Percentiles rank a stretch among this genome's conserved stretches.
These are phyloP conservation scores for Dinochytrium kinnereticum DNA, from an alignment of 371 early-diverging fungal species.

Conservation along the genomic window DNA sequence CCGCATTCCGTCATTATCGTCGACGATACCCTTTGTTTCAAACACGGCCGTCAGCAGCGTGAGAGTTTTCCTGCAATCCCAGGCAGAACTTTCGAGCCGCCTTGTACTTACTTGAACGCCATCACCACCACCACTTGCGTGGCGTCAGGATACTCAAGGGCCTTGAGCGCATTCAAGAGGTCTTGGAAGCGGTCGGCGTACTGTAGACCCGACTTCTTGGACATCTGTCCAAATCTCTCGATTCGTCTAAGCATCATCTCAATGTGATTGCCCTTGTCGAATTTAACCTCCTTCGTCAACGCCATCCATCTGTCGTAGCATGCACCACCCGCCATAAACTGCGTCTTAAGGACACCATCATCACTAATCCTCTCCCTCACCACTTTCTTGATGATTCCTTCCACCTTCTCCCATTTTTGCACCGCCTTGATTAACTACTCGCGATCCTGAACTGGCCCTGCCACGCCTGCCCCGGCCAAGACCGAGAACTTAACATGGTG, in stretches of 20 bases:
- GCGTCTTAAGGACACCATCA: neutral
- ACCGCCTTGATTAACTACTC: too few relatives aligned
- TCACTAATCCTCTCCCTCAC: neutral
- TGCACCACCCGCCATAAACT: neutral
- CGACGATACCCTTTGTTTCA: too few relatives aligned
- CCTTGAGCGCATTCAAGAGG: neutral
- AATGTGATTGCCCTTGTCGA: neutral
- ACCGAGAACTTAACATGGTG: too few relatives aligned
- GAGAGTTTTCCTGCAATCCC: too few relatives aligned
- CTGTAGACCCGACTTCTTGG: neutral
- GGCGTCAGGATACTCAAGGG: neutral
- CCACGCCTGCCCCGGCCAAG: too few relatives aligned
- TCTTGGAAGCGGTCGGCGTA: neutral
- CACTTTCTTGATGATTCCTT: neutral
- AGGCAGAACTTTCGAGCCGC: too few relatives aligned
- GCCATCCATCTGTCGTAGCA: neutral
- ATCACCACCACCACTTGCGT: neutral
- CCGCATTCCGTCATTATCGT: too few relatives aligned
- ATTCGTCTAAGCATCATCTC: neutral
- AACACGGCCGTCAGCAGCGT: too few relatives aligned
- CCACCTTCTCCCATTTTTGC: neutral
- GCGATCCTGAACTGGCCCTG: too few relatives aligned
- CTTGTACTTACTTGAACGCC: too few relatives aligned
- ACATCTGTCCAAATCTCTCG: neutral
- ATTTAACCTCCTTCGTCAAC: neutral